phyloP scores from a whole-genome alignment of 805 yeast genomes.

The Saccharomycopsis guyanensis region DNA sequence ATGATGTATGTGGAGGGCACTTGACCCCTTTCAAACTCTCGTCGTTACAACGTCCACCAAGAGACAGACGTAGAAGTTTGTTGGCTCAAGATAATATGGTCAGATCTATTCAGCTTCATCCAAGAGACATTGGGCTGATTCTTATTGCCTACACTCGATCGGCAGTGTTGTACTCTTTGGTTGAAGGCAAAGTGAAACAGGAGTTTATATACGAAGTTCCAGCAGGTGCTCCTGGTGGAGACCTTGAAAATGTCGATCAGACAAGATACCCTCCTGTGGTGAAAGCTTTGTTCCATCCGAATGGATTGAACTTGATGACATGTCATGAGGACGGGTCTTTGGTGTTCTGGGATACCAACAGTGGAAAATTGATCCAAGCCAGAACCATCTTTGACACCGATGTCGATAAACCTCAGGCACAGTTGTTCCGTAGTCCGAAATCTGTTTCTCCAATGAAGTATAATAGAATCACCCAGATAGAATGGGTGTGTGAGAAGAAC shows the following conservation, averaged over 20 bases:
- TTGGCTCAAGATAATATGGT: constrained; percentile 44
- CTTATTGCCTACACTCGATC: constrained; percentile 65
- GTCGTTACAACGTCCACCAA: constrained; percentile 51
- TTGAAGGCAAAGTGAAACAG: constrained; percentile 46
- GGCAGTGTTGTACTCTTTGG: constrained; percentile 58
- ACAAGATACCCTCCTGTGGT: constrained; percentile 35
- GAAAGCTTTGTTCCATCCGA: constrained; percentile 81
- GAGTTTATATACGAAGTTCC: constrained; percentile 55
- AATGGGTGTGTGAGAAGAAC: constrained; percentile 75
- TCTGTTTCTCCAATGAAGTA: constrained; percentile 23
- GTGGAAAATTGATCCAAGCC: constrained; percentile 68
- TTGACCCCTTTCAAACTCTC: constrained; percentile 60
- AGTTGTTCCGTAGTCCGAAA: constrained; percentile 23
- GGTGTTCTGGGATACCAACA: constrained; percentile 88
- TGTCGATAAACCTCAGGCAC: constrained; percentile 44
- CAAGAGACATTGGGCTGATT: constrained; percentile 77
- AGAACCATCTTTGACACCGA: constrained; percentile 60
- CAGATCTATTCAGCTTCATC: constrained; percentile 66
- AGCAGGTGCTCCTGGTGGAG: constrained; percentile 68
- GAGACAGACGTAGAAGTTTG: constrained; percentile 3
- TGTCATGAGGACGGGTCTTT: constrained; percentile 76
- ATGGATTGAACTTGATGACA: constrained; percentile 77
- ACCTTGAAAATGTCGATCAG: constrained; percentile 28
- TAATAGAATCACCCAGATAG: constrained; percentile 43
- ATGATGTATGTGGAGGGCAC: constrained; percentile 72